Conservation (phyloP, 2,329 filamentous ascomycete species). For the Colletotrichum karsti region DNA sequence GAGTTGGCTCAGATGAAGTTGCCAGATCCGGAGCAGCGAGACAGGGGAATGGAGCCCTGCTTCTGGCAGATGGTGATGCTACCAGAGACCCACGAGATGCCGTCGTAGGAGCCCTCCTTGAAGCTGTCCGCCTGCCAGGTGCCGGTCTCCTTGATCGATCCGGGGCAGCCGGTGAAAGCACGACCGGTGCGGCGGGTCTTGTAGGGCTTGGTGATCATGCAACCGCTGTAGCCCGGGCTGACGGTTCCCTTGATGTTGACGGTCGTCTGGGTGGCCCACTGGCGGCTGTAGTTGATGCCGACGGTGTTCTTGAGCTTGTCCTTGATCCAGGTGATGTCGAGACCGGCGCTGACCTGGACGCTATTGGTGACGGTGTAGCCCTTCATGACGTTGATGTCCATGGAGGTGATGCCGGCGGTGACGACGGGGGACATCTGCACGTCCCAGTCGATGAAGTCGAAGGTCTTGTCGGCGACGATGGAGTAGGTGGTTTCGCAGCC, state of each 20-base stretch:
- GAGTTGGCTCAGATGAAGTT: background rate
- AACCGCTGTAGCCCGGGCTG: background rate
- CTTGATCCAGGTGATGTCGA: constrained; percentile 5
- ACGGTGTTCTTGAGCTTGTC: background rate
- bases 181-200: constrained; percentile 6
- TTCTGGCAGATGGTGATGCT: constrained; percentile 2
- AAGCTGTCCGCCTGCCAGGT: constrained; percentile 12
- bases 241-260: background rate
- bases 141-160: background rate
- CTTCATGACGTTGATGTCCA: background rate
- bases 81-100: background rate
- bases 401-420: background rate
- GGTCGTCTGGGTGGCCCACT: background rate
- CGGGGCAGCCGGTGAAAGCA: background rate
- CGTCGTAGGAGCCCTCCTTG: background rate
- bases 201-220: background rate
- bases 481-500: background rate
- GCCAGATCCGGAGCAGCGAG: background rate
- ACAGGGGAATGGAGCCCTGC: background rate
- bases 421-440: constrained; percentile 18
- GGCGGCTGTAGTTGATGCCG: constrained; percentile 1
- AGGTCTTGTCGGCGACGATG: background rate
- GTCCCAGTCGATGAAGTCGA: constrained; percentile 16
- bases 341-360: background rate
- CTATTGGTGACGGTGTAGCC: constrained; percentile 5